Base-by-base conservation (phyloP, 208 protist genomes). In the Angomonas ambiguus region DNA sequence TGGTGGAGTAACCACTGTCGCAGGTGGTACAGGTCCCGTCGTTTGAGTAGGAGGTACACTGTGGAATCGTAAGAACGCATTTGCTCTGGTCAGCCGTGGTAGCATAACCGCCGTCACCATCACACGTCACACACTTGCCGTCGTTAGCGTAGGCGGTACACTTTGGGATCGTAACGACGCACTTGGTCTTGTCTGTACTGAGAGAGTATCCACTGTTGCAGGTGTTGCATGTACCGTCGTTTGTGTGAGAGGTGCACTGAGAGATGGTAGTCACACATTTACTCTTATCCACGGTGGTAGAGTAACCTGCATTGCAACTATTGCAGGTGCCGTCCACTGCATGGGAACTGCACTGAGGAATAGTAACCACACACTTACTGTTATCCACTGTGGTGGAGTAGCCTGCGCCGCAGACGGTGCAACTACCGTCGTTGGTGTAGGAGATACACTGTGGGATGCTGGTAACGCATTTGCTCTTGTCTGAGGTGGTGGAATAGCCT, bases 1-100 rank as follows among this genome's bases (percentile, higher is more conserved):
- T 27, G 18, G 24, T 5, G 45, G 18, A 3, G 20, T 53, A 53
- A 24, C 20, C 45, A 53, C 18, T 13, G 45, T 5, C 45, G 45
- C 45, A 53, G 45, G n/a, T n/a, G n/a, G n/a, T n/a, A n/a, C 45
- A 53, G 45, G 45, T 53, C 18, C 45, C 45, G 24, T 27, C 45
- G 8, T 13, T 24, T 8, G 13, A 8, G 45, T 53, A 53, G 45
- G 20, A 27, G 16, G 45, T 5, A 24, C 45, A 53, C 10, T 24
- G 18, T 27, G 45, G 20, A 20, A 53, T 53, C 8, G 45, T 53
- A 20, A 20, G 45, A 20, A 53, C 45, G 24, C 45, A 53, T 41
- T 41, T 41, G 35, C 35, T 41, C 8, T 13, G 5, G 35, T 41
- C 35, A 41, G 35, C 5, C 35, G 35, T 18, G 5, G 5, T 5